Evolutionary conservation across 345 rosid genomes (phyloP), one percentile per base, ranked within the genome.

Genomic region (Euphorbia lathyris): DNA sequence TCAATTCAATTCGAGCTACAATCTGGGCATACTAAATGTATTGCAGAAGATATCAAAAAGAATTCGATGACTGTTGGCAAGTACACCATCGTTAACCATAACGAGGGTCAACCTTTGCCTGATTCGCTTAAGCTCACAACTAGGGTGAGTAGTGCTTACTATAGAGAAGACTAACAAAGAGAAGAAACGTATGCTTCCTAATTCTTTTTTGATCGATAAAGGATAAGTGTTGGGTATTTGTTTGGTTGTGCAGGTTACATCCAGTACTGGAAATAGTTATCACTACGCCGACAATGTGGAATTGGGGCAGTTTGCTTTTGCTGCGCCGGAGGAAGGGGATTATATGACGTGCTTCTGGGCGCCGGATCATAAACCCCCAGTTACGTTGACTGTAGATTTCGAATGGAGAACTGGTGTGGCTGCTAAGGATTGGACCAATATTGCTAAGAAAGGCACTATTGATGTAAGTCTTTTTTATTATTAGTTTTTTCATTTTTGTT

Each of bases 401-500:
- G 97, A 92, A 16, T 95, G 97, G 99, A 92, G 75, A 67, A 79
- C 89, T 17, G 99, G 99, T 43, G 77, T 95, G 25, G 87, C 86
- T 16, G 85, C 97, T 63, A 95, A 87, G 77, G 88, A 83, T 66
- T 95, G 98, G 98, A 64, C 81, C 45, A 90, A 68, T 63, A 86
- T 92, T 2, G 99, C 99, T 67, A 95, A 95, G 92, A 92, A 92
- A 76, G 92, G 88, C 66, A 85, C 91, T 74, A 86, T 92, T 55
- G 91, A 90, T 62, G 99, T 95, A 76, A 86, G 95, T 84, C 19
- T 20, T 17, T 14, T n/a, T 42, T 25, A 20, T 26, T 3, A 34
- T 62, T 40, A 7, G 2, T 23, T 23, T 52, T 29, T 43, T 5
- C 20, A 12, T 34, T 56, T 43, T n/a, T 3, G 9, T 16, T 12